phyloP scores from a whole-genome alignment of 2,329 filamentous ascomycete genomes.

The Aspergillus sclerotialis region DNA sequence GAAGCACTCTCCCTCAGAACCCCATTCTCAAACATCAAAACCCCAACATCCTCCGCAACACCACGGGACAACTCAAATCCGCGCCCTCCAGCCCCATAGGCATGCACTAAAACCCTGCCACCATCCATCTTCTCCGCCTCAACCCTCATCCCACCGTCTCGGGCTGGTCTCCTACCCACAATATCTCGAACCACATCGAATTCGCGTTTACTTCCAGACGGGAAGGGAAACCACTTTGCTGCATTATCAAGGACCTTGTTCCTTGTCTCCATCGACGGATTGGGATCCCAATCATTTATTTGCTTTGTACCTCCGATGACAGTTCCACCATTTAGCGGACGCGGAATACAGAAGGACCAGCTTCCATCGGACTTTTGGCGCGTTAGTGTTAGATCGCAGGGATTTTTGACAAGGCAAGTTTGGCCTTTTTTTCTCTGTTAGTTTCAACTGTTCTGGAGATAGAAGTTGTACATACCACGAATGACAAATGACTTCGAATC shows the following conservation, averaged over 20 bases:
- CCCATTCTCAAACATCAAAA: conserved; percentile 28
- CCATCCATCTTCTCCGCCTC: conserved; percentile 40
- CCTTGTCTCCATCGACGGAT: conserved; percentile 43
- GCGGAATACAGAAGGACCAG: conserved; percentile 58
- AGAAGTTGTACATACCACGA: conserved; percentile 26
- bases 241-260: conserved; percentile 40
- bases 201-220: conserved; percentile 24
- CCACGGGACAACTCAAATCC: conserved; percentile 58
- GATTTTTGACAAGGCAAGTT: conserved; percentile 42
- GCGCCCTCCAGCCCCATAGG: conserved; percentile 55
- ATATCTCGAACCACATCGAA: conserved; percentile 41
- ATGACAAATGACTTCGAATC: conserved; percentile 40
- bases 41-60: conserved; percentile 45
- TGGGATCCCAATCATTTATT: conserved; percentile 48
- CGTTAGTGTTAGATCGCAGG: conserved; percentile 45
- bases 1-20: conserved; percentile 15
- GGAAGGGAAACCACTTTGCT: conserved; percentile 35
- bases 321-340: conserved; percentile 56
- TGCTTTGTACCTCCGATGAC: conserved; percentile 62
- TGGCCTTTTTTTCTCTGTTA: no score
- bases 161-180: conserved; percentile 39
- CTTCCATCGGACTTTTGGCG: conserved; percentile 56
- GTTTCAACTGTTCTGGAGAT: no score
- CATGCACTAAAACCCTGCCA: conserved; percentile 40
- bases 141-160: conserved; percentile 45